Conservation (phyloP, 2,329 filamentous ascomycete species). For the Talaromyces rugulosus region DNA sequence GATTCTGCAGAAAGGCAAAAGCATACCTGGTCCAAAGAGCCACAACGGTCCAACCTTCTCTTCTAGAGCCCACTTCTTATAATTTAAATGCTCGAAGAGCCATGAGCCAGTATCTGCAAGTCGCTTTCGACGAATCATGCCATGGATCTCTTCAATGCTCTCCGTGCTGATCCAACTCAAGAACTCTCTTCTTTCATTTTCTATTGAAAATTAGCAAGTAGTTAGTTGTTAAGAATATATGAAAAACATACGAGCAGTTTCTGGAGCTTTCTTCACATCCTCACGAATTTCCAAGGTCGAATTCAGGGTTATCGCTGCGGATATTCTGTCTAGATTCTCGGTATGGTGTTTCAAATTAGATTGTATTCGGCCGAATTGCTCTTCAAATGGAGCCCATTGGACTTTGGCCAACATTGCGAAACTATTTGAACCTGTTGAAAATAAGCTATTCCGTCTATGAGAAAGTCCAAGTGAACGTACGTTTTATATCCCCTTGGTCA, state of each 20-base stretch:
- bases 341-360: conserved; percentile 7
- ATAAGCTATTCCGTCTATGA: not conserved
- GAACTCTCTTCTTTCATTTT: conserved; percentile 5
- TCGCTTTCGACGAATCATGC: too few species aligned
- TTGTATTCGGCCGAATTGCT: conserved; percentile 10
- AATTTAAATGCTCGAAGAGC: not conserved
- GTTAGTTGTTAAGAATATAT: too few species aligned
- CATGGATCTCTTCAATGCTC: too few species aligned
- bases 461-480: not conserved
- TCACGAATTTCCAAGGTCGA: not conserved
- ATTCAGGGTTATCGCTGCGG: conserved; percentile 6
- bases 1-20: too few species aligned
- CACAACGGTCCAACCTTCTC: not conserved
- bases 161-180: too few species aligned
- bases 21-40: conserved; percentile 10
- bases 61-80: not conserved
- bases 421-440: not conserved
- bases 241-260: not conserved
- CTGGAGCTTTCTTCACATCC: not conserved
- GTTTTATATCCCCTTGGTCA: not conserved
- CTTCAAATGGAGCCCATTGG: conserved; percentile 12
- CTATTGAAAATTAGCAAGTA: conserved; percentile 2
- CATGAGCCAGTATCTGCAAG: not conserved
- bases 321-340: conserved; percentile 1
- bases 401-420: conserved; percentile 5